These are phyloP conservation scores for Cryptococcus hybrid DNA, from an alignment of 1,284 basidiomycete species.

Conservation along the genomic window DNA sequence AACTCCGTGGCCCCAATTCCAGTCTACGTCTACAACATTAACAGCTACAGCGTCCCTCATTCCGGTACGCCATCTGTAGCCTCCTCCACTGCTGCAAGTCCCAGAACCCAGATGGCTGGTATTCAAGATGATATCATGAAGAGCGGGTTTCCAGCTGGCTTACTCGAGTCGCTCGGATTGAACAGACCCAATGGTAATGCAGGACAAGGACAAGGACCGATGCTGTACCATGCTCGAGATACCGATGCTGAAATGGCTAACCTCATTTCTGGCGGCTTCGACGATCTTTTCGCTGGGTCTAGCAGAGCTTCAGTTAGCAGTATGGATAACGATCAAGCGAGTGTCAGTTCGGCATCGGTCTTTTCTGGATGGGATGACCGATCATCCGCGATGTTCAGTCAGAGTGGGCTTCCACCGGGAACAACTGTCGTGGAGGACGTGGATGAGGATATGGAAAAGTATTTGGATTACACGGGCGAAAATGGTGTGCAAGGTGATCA, in stretches of 20 bases:
- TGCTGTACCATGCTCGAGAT: conserved; percentile 16
- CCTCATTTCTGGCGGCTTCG: conserved; percentile 27
- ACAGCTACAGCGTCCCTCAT: neutral
- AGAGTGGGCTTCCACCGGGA: conserved; percentile 35
- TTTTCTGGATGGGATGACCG: conserved; percentile 21
- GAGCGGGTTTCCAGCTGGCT: no score
- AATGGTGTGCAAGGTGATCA: neutral
- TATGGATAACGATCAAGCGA: neutral
- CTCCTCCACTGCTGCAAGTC: conserved; percentile 23
- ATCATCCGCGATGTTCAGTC: conserved; percentile 35
- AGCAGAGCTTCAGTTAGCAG: neutral
- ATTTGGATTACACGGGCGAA: conserved; percentile 39
- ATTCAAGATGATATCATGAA: neutral
- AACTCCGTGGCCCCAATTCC: conserved; percentile 38
- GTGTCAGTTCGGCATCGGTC: conserved; percentile 14
- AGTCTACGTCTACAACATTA: neutral
- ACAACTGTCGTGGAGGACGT: neutral
- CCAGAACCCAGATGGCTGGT: conserved; percentile 8
- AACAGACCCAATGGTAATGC: conserved; percentile 1
- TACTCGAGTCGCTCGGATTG: neutral
- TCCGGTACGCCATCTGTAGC: conserved; percentile 14
- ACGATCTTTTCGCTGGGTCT: conserved; percentile 27
- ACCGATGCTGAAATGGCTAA: conserved; percentile 30
- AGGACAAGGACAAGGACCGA: conserved; percentile 6
- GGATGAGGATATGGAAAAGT: conserved; percentile 12